Percentiles rank a stretch among this genome's conserved stretches.
Evolutionary conservation across 2,329 filamentous ascomycete species (phyloP).

Genomic region (Emergomyces orientalis): DNA sequence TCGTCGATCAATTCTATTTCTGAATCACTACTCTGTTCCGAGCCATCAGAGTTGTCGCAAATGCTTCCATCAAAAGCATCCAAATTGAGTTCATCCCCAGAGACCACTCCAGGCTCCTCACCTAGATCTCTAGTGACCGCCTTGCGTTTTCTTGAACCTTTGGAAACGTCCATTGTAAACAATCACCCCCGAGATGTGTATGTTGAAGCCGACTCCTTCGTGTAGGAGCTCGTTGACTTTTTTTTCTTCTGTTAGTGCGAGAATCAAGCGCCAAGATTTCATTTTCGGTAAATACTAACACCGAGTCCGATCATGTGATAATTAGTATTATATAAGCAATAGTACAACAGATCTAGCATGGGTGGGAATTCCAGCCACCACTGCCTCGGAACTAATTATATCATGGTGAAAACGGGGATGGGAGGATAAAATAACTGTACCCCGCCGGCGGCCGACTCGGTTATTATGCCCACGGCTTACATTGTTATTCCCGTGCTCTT

Average conservation of each 20-base stretch:
- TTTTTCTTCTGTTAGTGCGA: conserved; percentile 9
- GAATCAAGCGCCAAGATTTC: neutral
- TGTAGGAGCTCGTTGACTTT: conserved; percentile 8
- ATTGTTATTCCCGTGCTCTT: neutral
- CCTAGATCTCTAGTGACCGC: conserved; percentile 47
- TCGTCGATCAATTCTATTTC: conserved; percentile 50
- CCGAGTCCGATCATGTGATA: neutral
- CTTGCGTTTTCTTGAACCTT: conserved; percentile 54
- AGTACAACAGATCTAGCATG: too few relatives aligned
- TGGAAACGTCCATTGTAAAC: conserved; percentile 26
- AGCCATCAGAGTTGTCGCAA: conserved; percentile 33
- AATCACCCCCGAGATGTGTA: conserved; percentile 13
- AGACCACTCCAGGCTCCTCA: conserved; percentile 42
- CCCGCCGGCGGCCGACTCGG: neutral
- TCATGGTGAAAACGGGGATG: neutral
- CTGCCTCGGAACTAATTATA: neutral
- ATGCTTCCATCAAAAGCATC: conserved; percentile 36
- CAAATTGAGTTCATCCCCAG: conserved; percentile 51
- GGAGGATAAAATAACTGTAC: neutral
- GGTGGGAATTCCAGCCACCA: neutral
- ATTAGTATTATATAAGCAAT: too few relatives aligned
- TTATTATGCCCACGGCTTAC: neutral
- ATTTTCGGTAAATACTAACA: neutral
- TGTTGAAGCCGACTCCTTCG: neutral
- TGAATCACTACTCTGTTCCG: conserved; percentile 31